A percentile compares a stretch with the other conserved stretches of the same genome.
phyloP scores from a whole-genome alignment of 1,284 basidiomycete species.

The Termitomyces sp. region DNA sequence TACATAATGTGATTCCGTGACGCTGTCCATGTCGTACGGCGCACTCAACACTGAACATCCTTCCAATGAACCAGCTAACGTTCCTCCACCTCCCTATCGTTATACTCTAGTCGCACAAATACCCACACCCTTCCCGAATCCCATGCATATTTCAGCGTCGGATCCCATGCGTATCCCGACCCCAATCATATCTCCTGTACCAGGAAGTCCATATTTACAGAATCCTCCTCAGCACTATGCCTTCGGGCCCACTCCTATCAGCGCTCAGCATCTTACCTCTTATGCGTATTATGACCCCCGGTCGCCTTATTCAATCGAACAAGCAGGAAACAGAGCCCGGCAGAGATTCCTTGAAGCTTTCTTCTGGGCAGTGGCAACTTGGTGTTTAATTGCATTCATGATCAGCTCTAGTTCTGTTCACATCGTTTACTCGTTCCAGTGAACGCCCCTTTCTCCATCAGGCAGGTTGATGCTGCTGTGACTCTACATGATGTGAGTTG shows the following conservation, averaged over 20 bases:
- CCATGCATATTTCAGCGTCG: background rate
- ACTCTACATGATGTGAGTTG: background rate
- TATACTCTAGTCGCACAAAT: background rate
- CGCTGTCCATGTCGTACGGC: conserved; percentile 1
- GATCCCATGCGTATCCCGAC: background rate
- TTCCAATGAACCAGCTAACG: background rate
- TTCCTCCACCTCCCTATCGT: conserved; percentile 4
- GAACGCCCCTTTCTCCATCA: background rate
- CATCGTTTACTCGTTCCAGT: background rate
- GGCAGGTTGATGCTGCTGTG: background rate
- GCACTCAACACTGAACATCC: background rate
- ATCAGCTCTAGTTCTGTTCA: conserved; percentile 16
- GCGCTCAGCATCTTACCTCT: conserved; percentile 25
- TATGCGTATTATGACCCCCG: conserved; percentile 46
- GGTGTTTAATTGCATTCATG: conserved; percentile 26
- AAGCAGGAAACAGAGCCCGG: conserved; percentile 39
- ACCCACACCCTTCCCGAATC: background rate
- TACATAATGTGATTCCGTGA: background rate
- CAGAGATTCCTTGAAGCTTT: conserved; percentile 40
- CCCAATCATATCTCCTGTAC: background rate
- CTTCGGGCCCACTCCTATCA: conserved; percentile 40
- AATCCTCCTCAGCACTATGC: conserved; percentile 7
- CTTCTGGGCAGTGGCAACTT: conserved; percentile 36
- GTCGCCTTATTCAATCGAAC: conserved; percentile 36
- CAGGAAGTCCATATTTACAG: background rate